Conservation (phyloP, 768 basidiomycete species). For the Baorangia bicolor region DNA sequence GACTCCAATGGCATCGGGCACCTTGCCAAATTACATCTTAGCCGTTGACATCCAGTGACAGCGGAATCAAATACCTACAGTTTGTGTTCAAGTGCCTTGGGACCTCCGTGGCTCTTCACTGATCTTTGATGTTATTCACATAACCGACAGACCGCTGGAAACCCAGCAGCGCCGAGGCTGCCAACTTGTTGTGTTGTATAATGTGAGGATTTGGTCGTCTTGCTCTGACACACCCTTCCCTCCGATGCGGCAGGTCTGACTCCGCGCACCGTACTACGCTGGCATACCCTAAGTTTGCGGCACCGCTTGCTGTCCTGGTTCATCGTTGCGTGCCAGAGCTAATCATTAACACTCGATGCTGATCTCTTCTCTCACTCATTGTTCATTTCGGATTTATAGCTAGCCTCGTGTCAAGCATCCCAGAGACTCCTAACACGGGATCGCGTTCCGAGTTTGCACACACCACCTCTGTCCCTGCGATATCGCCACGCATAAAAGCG, state of each 20-base stretch:
- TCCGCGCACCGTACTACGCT: constrained; percentile 2
- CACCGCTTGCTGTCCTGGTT: constrained; percentile 25
- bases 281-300: constrained; percentile 19
- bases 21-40: constrained; percentile 4
- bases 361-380: constrained; percentile 34
- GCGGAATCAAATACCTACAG: constrained; percentile 29
- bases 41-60: constrained; percentile 27
- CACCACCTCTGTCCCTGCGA: constrained; percentile 26
- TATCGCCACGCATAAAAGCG: constrained; percentile 33
- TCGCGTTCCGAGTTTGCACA: constrained; percentile 30
- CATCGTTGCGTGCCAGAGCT: constrained; percentile 30
- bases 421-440: constrained; percentile 31
- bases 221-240: background rate
- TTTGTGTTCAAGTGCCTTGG: constrained; percentile 10
- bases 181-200: constrained; percentile 8
- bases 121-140: constrained; percentile 26
- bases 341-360: constrained; percentile 36
- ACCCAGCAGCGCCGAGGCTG: constrained; percentile 9
- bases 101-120: constrained; percentile 11
- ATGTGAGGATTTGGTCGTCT: constrained; percentile 22
- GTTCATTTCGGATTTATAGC: constrained; percentile 38
- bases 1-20: constrained; percentile 5
- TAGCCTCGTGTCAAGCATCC: constrained; percentile 33
- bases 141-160: constrained; percentile 17
- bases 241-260: constrained; percentile 4